phyloP scores from a whole-genome alignment of 768 basidiomycete genomes.

The Paxillus involutus region DNA sequence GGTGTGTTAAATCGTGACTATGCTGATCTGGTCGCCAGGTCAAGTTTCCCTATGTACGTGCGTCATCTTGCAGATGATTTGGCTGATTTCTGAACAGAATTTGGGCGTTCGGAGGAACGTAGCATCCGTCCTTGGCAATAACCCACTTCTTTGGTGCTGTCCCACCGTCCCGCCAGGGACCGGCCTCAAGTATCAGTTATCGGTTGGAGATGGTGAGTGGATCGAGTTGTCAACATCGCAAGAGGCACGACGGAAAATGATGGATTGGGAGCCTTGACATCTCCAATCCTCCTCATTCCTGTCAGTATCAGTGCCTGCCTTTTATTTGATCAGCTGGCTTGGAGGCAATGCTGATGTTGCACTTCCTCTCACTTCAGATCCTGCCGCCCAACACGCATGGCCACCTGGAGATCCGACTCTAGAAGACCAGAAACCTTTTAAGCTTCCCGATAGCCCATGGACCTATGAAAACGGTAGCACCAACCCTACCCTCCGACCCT shows the following conservation, averaged over 20 bases:
- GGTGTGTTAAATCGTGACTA: background rate
- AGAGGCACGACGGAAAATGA: slow-evolving; percentile 7
- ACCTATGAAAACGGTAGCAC: slow-evolving; percentile 77
- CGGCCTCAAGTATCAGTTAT: slow-evolving; percentile 77
- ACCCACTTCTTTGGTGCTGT: slow-evolving; percentile 81
- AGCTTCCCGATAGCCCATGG: slow-evolving; percentile 71
- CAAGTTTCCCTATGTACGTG: slow-evolving; percentile 88
- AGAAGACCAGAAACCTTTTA: slow-evolving; percentile 38
- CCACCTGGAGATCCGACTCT: slow-evolving; percentile 68
- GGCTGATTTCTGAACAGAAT: slow-evolving; percentile 50
- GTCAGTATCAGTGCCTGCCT: slow-evolving; percentile 4
- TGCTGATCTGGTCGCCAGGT: slow-evolving; percentile 43
- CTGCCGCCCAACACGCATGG: slow-evolving; percentile 49
- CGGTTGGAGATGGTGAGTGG: slow-evolving; percentile 76
- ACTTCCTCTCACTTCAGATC: slow-evolving; percentile 28
- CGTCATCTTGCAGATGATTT: background rate
- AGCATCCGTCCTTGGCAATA: slow-evolving; percentile 72
- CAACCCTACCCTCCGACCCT: slow-evolving; percentile 75
- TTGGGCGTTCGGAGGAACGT: slow-evolving; percentile 76
- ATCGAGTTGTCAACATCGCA: slow-evolving; percentile 37
- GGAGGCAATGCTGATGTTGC: slow-evolving; percentile 7
- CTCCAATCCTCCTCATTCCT: background rate
- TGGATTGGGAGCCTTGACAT: slow-evolving; percentile 3
- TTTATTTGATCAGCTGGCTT: background rate
- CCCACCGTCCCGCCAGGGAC: slow-evolving; percentile 66